Percentiles rank a stretch among this genome's conserved stretches.
Conservation (phyloP, 257 asterid genomes). For the Solanum chaucha region DNA sequence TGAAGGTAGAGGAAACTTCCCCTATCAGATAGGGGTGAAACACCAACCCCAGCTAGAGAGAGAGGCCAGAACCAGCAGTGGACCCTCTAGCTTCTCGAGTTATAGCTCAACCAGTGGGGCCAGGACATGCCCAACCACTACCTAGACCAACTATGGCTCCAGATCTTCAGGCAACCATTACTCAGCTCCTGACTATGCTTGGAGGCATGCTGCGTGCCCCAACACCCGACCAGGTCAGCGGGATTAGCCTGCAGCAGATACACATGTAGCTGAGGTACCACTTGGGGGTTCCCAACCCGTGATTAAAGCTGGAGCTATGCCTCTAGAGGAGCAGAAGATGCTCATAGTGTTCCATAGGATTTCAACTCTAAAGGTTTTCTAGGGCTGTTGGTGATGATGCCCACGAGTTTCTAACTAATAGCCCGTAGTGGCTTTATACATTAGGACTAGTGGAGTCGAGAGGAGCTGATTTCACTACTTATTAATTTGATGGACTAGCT, state of each 20-base stretch:
- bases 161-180: not conserved
- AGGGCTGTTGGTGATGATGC: not conserved
- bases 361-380: not conserved
- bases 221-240: rapidly evolving
- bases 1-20: not conserved
- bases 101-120: not conserved
- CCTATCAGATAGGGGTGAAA: not conserved
- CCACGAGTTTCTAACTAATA: not conserved
- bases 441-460: too few relatives aligned
- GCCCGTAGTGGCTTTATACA: not conserved
- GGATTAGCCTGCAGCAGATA: rapidly evolving
- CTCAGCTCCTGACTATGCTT: not conserved
- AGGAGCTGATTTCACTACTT: too few relatives aligned
- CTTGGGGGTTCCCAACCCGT: rapidly evolving
- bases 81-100: too few relatives aligned
- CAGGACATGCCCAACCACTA: not conserved
- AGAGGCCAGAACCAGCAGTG: rapidly evolving
- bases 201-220: rapidly evolving
- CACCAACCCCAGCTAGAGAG: too few relatives aligned
- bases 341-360: too few relatives aligned
- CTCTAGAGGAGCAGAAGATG: rapidly evolving
- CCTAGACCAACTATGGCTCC: not conserved
- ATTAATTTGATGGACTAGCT: not conserved
- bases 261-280: rapidly evolving
- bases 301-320: not conserved